These are phyloP conservation scores for Trichoderma gamsii DNA, from an alignment of 495 filamentous ascomycete genomes.

Conservation along the genomic window DNA sequence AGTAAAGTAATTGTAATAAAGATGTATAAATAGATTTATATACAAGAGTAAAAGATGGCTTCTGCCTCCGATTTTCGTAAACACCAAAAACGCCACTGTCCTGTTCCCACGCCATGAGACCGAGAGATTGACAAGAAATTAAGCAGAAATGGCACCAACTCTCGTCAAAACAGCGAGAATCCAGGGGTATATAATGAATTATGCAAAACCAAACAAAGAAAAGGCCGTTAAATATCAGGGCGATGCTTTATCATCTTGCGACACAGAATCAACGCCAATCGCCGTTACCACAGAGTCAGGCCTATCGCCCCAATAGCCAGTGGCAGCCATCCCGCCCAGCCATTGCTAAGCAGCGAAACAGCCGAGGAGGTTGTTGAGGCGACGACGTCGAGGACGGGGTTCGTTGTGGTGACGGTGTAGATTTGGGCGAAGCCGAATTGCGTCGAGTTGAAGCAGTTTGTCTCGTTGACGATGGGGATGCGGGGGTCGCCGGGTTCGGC, in stretches of 20 bases:
- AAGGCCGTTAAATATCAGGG: too few relatives aligned
- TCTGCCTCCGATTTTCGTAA: constrained; percentile 11
- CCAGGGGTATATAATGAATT: background rate
- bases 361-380: constrained; percentile 24
- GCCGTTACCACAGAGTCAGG: background rate
- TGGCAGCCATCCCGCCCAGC: constrained; percentile 34
- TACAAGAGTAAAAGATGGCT: background rate
- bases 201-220: background rate
- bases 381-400: constrained; percentile 28
- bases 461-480: constrained; percentile 61
- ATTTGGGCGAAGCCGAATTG: constrained; percentile 68
- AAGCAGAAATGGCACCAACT: background rate
- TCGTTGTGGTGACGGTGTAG: constrained; percentile 52
- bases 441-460: constrained; percentile 80
- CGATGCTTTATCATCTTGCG: too few relatives aligned
- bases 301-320: background rate
- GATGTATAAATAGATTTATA: background rate
- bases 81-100: constrained; percentile 17
- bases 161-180: background rate
- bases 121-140: constrained; percentile 1
- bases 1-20: background rate
- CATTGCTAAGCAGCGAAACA: constrained; percentile 23
- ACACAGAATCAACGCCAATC: too few relatives aligned
- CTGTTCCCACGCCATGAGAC: background rate
- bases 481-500: constrained; percentile 60